A percentile compares a stretch with the other conserved stretches of the same genome.
Evolutionary conservation across 2,329 filamentous ascomycete genomes (phyloP).

Genomic region (Trichoderma lentiforme): DNA sequence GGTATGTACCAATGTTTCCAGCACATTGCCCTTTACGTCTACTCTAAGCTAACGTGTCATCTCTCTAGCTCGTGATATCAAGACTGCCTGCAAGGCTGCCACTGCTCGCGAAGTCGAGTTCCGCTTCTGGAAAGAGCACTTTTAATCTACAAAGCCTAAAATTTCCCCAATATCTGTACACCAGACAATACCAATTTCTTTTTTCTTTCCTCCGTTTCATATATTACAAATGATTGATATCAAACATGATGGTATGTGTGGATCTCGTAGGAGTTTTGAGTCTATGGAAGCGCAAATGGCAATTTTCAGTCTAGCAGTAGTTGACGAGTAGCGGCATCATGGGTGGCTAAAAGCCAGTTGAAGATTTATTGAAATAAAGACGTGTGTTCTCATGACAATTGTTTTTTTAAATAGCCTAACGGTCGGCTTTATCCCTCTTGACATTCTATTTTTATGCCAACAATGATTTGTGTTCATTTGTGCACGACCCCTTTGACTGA

Average conservation of each 20-base stretch:
- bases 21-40: not conserved
- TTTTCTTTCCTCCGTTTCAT: not conserved
- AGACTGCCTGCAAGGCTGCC: slow-evolving; percentile 70
- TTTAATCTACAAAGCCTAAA: slow-evolving; percentile 40
- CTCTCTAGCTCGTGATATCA: slow-evolving; percentile 72
- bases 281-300: not conserved
- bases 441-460: not conserved
- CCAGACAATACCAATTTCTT: slow-evolving; percentile 12
- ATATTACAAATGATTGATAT: slow-evolving; percentile 7
- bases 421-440: not conserved
- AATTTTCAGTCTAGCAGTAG: not conserved
- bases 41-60: slow-evolving; percentile 30
- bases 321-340: not conserved
- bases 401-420: not conserved
- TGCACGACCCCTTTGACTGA: not conserved
- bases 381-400: not conserved
- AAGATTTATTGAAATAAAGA: not conserved
- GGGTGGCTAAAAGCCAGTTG: not conserved
- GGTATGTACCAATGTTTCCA: slow-evolving; percentile 40
- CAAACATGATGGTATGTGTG: slow-evolving; percentile 11
- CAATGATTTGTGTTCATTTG: not conserved
- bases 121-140: slow-evolving; percentile 99
- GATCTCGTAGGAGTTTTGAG: not conserved
- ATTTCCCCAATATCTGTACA: not conserved
- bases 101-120: slow-evolving; percentile 80